Base-by-base conservation (phyloP, 2,329 filamentous ascomycete species). In the Neofusicoccum ribis region DNA sequence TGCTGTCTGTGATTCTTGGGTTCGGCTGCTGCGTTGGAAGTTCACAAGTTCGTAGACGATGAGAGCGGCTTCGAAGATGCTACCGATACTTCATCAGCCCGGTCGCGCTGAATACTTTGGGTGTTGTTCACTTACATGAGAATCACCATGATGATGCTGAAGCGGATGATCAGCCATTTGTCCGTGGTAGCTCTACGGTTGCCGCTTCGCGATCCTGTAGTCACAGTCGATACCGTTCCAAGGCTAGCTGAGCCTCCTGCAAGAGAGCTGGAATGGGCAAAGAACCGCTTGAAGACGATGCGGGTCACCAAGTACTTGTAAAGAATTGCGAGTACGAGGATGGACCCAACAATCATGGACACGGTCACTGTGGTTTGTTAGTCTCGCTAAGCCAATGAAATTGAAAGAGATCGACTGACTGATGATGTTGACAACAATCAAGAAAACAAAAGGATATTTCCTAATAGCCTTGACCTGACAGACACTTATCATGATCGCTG, bases 261-360 rank as follows among this genome's bases (percentile, higher is more conserved):
- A 3, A n/a, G n/a, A 27, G 59, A 51, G 11, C 15, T 54, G 41
- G 20, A 12, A 27, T 20, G 39, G 14, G 15, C n/a, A 27, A 63
- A 54, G 20, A 63, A 51, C 14, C 61, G 47, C 11, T 37, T 54
- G 49, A 63, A 63, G 41, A 63, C 17, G 11, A 37, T 54, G 5
- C 61, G 61, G n/a, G 44, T 36, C 12, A 52, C 20, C 61, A 63
- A 39, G 39, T 63, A 63, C 12, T 54, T 63, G 39, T 63, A 63
- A 3, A 63, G 49, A 15, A 63, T 51, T 36, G 61, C 61, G 7
- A 63, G 31, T 3, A 63, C 61, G 3, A 63, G 39, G 9, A 63
- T 5, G 15, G 44, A 52, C 3, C 61, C 61, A n/a, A 36, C 5
- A 11, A 51, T 12, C 47, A 63, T 41, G 20, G 46, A 63, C 3